Percentiles rank a stretch among this genome's conserved stretches.
These are phyloP conservation scores for Vitis vinifera DNA, from an alignment of 164 flowering plant genomes.

Conservation along the genomic window ASM3070453v1 NC_081810.1:1711501-1712000, in stretches of 20 bases:
- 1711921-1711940: slow-evolving; percentile 17
- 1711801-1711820: slow-evolving; percentile 15
- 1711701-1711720: slow-evolving; percentile 26
- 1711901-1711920: slow-evolving; percentile 20
- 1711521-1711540: slow-evolving; percentile 32
- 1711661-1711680: slow-evolving; percentile 22
- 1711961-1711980: slow-evolving; percentile 29
- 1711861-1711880: not conserved
- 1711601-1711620: slow-evolving; percentile 27
- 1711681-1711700: not conserved
- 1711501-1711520: not conserved
- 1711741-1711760: not conserved
- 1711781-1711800: slow-evolving; percentile 19
- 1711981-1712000: slow-evolving; percentile 13
- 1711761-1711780: slow-evolving; percentile 3
- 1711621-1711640: slow-evolving; percentile 8
- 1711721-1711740: not conserved
- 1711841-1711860: not conserved
- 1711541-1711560: slow-evolving; percentile 2
- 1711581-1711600: slow-evolving; percentile 37
- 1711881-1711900: not conserved
- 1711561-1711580: slow-evolving; percentile 21
- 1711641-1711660: slow-evolving; percentile 37
- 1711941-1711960: slow-evolving; percentile 25
- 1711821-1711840: slow-evolving; percentile 5